Conservation (phyloP, 305 asterid species). For the Fraxinus dipetala region DNA sequence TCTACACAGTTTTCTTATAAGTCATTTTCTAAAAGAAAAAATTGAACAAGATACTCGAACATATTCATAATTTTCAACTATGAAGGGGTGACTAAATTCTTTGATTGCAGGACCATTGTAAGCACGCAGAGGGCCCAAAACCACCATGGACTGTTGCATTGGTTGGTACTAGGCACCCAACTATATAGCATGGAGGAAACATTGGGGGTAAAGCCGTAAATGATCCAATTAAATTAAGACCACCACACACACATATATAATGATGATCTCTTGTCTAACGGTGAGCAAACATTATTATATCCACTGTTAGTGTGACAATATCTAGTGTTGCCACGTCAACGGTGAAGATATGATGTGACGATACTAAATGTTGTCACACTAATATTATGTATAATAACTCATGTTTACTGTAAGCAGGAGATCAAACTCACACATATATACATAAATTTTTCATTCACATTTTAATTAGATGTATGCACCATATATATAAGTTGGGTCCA, state of each 20-base stretch:
- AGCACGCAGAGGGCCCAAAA: slow-evolving; percentile 5
- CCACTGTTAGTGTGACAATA: too few species aligned
- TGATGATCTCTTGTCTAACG: too few species aligned
- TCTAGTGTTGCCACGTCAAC: too few species aligned
- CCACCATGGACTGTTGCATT: neutral
- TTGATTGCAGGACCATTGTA: neutral
- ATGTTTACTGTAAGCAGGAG: too few species aligned
- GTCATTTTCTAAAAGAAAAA: neutral
- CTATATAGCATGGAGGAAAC: neutral
- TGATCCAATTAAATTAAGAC: neutral
- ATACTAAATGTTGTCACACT: too few species aligned
- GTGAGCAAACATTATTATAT: too few species aligned
- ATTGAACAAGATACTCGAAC: neutral
- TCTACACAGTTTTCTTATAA: neutral
- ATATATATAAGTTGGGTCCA: slow-evolving; percentile 32
- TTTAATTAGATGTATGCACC: neutral
- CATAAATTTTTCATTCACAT: too few species aligned
- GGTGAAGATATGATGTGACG: too few species aligned
- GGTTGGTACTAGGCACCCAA: neutral
- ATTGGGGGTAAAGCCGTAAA: neutral
- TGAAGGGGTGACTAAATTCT: neutral
- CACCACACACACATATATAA: slow-evolving; percentile 10
- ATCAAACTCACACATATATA: too few species aligned
- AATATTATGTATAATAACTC: too few species aligned
- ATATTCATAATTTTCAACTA: neutral